Percentiles rank a stretch among this genome's conserved stretches.
Evolutionary conservation across 2,329 filamentous ascomycete species (phyloP).

Genomic region (Colletotrichum sp.): DNA sequence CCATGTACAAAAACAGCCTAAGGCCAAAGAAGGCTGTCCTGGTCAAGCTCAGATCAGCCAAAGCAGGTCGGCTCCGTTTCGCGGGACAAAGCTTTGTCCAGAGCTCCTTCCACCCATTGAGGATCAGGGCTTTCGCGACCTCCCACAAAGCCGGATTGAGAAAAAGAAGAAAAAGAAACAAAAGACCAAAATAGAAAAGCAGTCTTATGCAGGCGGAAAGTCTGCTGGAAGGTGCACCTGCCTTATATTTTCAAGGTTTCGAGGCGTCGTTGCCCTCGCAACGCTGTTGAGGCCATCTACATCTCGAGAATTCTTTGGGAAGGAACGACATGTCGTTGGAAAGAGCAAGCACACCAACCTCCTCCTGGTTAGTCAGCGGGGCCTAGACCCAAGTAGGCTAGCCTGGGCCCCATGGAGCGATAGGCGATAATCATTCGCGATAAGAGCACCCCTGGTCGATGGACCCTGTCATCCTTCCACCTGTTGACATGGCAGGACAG

Average conservation of each 20-base stretch:
- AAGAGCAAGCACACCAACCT: not conserved
- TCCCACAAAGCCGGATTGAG: not conserved
- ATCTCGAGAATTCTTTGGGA: not conserved
- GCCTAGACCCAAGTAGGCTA: not conserved
- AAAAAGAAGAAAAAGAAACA: not conserved
- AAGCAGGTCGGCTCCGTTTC: not conserved
- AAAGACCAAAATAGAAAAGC: not conserved
- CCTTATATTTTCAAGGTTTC: not conserved
- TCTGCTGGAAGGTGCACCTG: not conserved
- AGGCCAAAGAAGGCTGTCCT: not conserved
- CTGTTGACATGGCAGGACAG: not conserved
- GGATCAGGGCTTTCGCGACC: not conserved
- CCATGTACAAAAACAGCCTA: not conserved
- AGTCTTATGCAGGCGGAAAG: not conserved
- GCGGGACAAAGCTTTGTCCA: not conserved
- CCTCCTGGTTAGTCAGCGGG: not conserved
- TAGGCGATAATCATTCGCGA: not conserved
- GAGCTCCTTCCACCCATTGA: not conserved
- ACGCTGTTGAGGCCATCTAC: not conserved
- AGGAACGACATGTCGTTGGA: constrained; percentile 15
- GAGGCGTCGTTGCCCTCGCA: not conserved
- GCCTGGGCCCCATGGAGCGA: not conserved
- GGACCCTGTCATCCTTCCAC: not conserved
- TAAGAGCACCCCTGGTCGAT: not conserved
- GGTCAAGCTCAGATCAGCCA: not conserved